Base-by-base conservation (phyloP, 2,329 filamentous ascomycete genomes). In the Colletotrichum siamense region DNA sequence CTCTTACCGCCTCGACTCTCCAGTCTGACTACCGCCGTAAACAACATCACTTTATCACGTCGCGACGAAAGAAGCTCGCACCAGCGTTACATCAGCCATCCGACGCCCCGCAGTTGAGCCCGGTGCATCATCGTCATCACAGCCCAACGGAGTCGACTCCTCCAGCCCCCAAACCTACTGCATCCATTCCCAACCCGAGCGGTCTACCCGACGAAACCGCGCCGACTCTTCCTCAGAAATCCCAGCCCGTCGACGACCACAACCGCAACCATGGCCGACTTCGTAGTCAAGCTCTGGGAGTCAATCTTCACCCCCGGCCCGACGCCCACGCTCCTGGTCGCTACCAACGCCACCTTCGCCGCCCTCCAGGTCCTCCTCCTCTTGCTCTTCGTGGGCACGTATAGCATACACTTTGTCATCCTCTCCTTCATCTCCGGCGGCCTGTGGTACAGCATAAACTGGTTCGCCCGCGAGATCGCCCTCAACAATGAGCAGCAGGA, bases 401-500 rank as follows among this genome's bases (percentile, higher is more conserved):
- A 94, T 85, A 98, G 94, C 87, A 91, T 98, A 78, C 97, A 99
- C 89, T 98, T 98, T 82, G 84, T 95, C 78, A 89, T 96, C 74
- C 91, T 99, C 8, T 98, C 95, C 15, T 81, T 93, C 75, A 88
- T 99, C 12, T 95, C 92, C 78, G 96, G 88, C 36, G 94, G 95
- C 6, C 89, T 99, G 44, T 99, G 97, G 97, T 96, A 92, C 88
- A 92, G 94, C 73, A 96, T 99, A 87, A 99, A 99, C 90, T 99
- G 97, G 97, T 99, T 99, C 82, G 96, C 95, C 71, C 87, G 87
- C 62, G 96, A 92, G 86, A 83, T 92, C 65, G 86, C 86, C 77
- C 82, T 83, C 66, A 87, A 87, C 49, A 80, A 76, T n/a, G 80
- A 79, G 49, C 55, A 78, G 76, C 89, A 91, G 81, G 85, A 81